Evolutionary conservation across 2,329 filamentous ascomycete species (phyloP).

Genomic region (Neurospora sp.): DNA sequence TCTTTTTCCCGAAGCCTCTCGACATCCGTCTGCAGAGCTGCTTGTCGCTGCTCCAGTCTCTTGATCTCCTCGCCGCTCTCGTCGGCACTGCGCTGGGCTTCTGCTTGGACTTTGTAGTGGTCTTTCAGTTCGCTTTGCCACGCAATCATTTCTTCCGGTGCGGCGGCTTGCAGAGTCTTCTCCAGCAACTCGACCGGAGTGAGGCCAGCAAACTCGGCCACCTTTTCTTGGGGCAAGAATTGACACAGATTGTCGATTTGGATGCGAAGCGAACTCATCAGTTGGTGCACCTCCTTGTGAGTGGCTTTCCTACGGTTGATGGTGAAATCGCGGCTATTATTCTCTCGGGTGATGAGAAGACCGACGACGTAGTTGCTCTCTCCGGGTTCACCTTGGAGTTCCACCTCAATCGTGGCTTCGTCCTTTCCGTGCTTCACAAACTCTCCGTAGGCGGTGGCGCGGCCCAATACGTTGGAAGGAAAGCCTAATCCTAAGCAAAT

Average conservation of each 20-base stretch:
- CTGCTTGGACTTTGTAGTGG: constrained; percentile 60
- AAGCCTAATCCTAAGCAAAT: constrained; percentile 90
- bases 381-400: constrained; percentile 58
- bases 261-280: constrained; percentile 68
- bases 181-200: constrained; percentile 71
- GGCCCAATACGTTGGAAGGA: constrained; percentile 70
- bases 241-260: constrained; percentile 98
- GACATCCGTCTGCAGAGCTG: constrained; percentile 69
- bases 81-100: constrained; percentile 46
- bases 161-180: constrained; percentile 83
- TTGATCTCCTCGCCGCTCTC: constrained; percentile 53
- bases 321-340: constrained; percentile 71
- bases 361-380: constrained; percentile 65
- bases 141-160: constrained; percentile 66
- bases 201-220: constrained; percentile 84
- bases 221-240: constrained; percentile 91
- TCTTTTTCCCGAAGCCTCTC: constrained; percentile 69
- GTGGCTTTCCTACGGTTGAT: constrained; percentile 57
- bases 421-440: constrained; percentile 86
- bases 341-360: constrained; percentile 69
- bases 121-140: constrained; percentile 69
- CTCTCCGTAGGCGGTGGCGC: constrained; percentile 74
- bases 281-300: constrained; percentile 54
- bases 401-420: constrained; percentile 79
- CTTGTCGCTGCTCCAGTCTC: constrained; percentile 63